Base-by-base conservation (phyloP, 1,284 basidiomycete species). In the Pisolithus thermaeus region DNA sequence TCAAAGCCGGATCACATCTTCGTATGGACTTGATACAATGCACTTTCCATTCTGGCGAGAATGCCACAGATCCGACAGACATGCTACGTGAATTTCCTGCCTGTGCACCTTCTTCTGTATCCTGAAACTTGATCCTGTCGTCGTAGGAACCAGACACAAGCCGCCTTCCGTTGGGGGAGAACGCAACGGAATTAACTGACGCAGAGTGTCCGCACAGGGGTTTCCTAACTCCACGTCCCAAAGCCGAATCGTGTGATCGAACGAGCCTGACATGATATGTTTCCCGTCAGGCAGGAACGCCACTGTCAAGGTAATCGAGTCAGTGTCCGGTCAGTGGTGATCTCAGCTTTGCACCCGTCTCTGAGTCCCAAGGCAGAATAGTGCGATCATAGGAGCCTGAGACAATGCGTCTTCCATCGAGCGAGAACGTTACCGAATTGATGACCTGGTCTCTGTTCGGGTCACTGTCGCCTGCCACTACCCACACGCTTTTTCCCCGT, bases 161-260 rank as follows among this genome's bases (percentile, higher is more conserved):
- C 3, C 27, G 7, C 18, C 39, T 12, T 22, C 48, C 41, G 35
- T 50, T 28, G 38, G 18, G 9, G 39, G n/a, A 30, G 38, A 20
- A 20, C 18, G 18, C n/a, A 32, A 50, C 20, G 35, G 36, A 27
- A 12, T n/a, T 36, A 3, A 44, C 49, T n/a, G 35, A 35, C 16
- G 20, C 36, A 5, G 72, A 41, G 20, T 47, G 42, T 42, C 46
- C 45, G 37, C 48, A 22, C 12, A 46, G 41, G 16, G 46, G 18
- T 36, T 39, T 11, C 45, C 28, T 35, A 47, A 18, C 14, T 51
- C 43, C 25, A 78, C 76, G 59, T 84, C 80, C 83, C 83, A 85
- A 4, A 85, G 73, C 39, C 81, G 73, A 30, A 84, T 77, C 58
- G 82, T 73, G 11, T 79, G 80, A 60, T 84, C 81, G 11, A 84